These are phyloP conservation scores for Scutellaria baicalensis DNA, from an alignment of 257 asterid species.

Conservation along the genomic window DNA sequence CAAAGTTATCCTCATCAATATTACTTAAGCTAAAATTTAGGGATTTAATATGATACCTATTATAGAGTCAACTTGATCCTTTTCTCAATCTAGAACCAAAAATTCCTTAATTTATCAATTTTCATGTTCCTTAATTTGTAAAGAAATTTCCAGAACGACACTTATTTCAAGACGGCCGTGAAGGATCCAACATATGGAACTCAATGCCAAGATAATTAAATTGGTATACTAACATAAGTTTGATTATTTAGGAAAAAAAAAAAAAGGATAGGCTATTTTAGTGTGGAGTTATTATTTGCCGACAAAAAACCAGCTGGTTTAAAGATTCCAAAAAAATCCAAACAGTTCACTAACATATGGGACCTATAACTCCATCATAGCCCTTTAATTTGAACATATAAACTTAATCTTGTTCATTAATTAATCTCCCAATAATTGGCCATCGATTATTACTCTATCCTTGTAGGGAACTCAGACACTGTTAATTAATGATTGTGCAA, in stretches of 20 bases:
- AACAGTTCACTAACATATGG: background rate
- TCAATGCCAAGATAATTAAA: no score
- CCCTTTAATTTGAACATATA: background rate
- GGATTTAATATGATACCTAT: no score
- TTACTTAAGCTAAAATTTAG: no score
- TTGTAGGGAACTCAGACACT: background rate
- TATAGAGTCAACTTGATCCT: no score
- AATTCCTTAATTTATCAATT: no score
- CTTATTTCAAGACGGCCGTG: no score
- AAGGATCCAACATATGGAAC: no score
- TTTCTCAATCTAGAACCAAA: no score
- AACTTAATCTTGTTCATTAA: conserved; percentile 11
- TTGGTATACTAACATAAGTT: no score
- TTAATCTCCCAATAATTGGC: conserved; percentile 1
- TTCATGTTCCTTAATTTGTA: no score
- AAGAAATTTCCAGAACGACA: no score
- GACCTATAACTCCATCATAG: conserved; percentile 11
- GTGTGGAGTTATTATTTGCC: conserved; percentile 16
- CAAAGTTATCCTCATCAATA: no score
- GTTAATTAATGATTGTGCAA: conserved; percentile 17
- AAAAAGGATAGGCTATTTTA: background rate
- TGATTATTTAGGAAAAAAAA: background rate
- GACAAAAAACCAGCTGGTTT: conserved; percentile 28
- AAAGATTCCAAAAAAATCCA: conserved; percentile 3
- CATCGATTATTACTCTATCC: conserved; percentile 12